Conservation (phyloP, 2,329 filamentous ascomycete genomes). For the Cladophialophora carrionii region DNA sequence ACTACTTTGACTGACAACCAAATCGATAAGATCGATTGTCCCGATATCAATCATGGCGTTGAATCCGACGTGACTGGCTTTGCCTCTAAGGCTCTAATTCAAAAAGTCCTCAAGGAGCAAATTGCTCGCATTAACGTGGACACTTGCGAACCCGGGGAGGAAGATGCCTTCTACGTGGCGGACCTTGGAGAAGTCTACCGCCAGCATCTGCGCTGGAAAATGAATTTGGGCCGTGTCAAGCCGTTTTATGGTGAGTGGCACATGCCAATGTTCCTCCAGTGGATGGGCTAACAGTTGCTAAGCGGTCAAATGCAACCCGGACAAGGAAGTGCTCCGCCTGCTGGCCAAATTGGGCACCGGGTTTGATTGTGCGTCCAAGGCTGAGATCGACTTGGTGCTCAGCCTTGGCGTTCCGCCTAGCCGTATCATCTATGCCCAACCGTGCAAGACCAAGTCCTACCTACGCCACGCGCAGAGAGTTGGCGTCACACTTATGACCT, state of each 20-base stretch:
- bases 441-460: constrained; percentile 99
- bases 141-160: constrained; percentile 84
- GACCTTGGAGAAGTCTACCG: constrained; percentile 98
- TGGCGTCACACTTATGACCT: constrained; percentile 97
- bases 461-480: constrained; percentile 83
- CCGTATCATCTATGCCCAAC: constrained; percentile 98
- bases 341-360: constrained; percentile 86
- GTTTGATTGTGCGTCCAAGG: constrained; percentile 98
- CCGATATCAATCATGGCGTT: constrained; percentile 54
- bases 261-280: constrained; percentile 17
- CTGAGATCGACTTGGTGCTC: constrained; percentile 91
- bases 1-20: constrained; percentile 39
- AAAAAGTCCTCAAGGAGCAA: constrained; percentile 81
- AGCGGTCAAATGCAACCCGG: constrained; percentile 99
- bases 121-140: constrained; percentile 84
- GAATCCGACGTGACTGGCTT: constrained; percentile 50
- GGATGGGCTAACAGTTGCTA: constrained; percentile 16
- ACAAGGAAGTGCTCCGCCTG: constrained; percentile 83
- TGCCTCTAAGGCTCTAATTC: constrained; percentile 77
- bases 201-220: constrained; percentile 98
- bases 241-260: constrained; percentile 82
- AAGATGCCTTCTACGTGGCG: constrained; percentile 97
- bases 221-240: constrained; percentile 86
- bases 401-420: constrained; percentile 78
- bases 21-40: constrained; percentile 40